Evolutionary conservation across 2,329 filamentous ascomycete genomes (phyloP), one percentile per base, ranked within the genome.

Genomic region (Beauveria brongniartii): DNA sequence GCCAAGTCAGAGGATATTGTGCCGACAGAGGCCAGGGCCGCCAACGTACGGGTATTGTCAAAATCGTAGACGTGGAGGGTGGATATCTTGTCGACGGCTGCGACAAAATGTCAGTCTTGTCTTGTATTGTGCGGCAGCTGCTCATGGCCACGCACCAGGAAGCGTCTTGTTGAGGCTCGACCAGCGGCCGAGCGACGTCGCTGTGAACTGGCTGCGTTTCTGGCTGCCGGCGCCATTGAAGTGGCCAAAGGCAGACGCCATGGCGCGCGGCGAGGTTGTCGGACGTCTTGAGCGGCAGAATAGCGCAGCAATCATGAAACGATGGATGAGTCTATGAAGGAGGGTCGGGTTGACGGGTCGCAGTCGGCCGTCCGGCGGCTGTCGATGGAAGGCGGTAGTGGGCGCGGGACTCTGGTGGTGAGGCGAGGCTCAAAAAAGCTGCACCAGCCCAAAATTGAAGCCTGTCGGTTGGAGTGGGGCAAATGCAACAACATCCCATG

Each of bases 1-100:
- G 47, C 47, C n/a, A 47, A 30, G 24, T 46, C 61, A 48, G 51
- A 65, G 26, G n/a, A 26, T 6, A 46, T 34, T 9, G 26, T 6
- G 34, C 34, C 12, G 30, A 22, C 30, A 58, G 22, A 24, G 48
- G 5, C 28, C 44, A 48, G 34, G 55, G 44, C 24, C 30, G 54
- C 60, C 43, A 55, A 65, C 87, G 72, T 78, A 93, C 90, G 77
- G 43, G 93, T 97, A 71, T 99, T 97, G 75, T 99, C 94, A 73
- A 97, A 99, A 74, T 99, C 94, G 77, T 97, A 97, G 67, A 99
- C 83, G 71, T 97, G 93, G 57, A 99, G 85, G 9, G 85, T 77
- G 71, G 85, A 91, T 74, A 97, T 88, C 60, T 84, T 79, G 47
- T 88, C 80, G 12, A 86, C 80, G 37, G 84, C 82, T 83, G 65